Conservation (phyloP, 176 grass and related monocot genomes). For the Ensete glaucum region DNA sequence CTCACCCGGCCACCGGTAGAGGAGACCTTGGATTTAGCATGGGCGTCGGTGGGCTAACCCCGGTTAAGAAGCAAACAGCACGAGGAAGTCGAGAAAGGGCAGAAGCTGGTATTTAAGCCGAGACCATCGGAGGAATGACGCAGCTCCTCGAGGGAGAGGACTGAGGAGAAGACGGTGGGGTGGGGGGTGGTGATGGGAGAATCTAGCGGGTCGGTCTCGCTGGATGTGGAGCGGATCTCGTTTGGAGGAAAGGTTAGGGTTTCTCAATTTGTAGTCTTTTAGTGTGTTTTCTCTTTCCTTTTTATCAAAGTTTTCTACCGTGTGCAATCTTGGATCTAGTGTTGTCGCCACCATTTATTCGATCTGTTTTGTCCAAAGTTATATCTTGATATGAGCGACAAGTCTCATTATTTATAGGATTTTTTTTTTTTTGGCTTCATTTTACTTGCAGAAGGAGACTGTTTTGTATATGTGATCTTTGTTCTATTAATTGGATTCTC, state of each 20-base stretch:
- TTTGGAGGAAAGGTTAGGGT: constrained; percentile 70
- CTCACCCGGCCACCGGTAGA: neutral
- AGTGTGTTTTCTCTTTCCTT: neutral
- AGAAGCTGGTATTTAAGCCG: neutral
- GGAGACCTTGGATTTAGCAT: neutral
- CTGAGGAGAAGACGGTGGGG: neutral
- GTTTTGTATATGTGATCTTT: too few relatives aligned
- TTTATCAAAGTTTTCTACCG: neutral
- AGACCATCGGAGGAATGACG: neutral
- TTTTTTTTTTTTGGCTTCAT: neutral
- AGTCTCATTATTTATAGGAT: neutral
- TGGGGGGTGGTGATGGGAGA: neutral
- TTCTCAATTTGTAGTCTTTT: constrained; percentile 13
- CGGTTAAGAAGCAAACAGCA: neutral
- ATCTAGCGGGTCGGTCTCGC: constrained; percentile 6
- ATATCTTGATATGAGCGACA: neutral
- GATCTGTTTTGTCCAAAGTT: too few relatives aligned
- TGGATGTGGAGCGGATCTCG: constrained; percentile 45
- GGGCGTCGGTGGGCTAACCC: neutral
- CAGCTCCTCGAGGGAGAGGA: neutral
- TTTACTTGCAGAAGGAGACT: neutral
- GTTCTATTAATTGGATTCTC: too few relatives aligned
- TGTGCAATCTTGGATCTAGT: neutral
- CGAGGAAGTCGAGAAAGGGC: neutral
- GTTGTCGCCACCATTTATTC: neutral